Conservation (phyloP, 1,139 yeast genomes). For the Debaryomyces sp. region DNA sequence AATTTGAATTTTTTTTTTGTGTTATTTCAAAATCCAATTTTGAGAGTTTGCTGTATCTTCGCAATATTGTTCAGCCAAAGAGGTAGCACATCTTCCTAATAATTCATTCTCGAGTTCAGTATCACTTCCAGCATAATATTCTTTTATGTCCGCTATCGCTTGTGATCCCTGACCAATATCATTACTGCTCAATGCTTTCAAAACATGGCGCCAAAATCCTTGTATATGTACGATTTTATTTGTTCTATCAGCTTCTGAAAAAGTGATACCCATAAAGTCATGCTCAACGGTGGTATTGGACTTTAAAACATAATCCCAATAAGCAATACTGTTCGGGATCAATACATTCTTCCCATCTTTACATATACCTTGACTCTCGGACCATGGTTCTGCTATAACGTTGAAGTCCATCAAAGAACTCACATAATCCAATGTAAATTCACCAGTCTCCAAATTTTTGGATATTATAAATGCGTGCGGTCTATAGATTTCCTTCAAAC, state of each 20-base stretch:
- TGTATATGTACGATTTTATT: conserved; percentile 19
- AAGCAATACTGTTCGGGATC: conserved; percentile 24
- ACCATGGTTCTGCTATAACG: conserved; percentile 22
- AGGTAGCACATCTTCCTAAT: conserved; percentile 18
- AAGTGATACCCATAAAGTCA: conserved; percentile 23
- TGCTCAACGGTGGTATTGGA: conserved; percentile 2
- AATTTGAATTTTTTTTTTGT: no score
- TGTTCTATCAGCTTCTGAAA: conserved; percentile 24
- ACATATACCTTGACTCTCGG: conserved; percentile 13
- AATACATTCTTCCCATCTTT: conserved; percentile 23
- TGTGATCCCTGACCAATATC: neutral
- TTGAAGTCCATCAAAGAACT: conserved; percentile 23
- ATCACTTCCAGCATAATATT: conserved; percentile 3
- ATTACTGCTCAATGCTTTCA: conserved; percentile 11
- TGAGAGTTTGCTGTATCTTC: neutral
- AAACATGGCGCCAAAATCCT: conserved; percentile 21
- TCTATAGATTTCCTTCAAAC: conserved; percentile 19
- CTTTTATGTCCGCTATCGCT: neutral
- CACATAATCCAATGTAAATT: conserved; percentile 21
- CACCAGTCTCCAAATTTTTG: conserved; percentile 9
- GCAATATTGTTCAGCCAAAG: conserved; percentile 17
- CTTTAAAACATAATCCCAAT: conserved; percentile 15
- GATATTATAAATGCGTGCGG: conserved; percentile 24
- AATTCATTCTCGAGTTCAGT: conserved; percentile 11
- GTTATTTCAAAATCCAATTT: neutral